These are phyloP conservation scores for Cryptococcus floricola DNA, from an alignment of 1,284 basidiomycete species.

Conservation along the genomic window DNA sequence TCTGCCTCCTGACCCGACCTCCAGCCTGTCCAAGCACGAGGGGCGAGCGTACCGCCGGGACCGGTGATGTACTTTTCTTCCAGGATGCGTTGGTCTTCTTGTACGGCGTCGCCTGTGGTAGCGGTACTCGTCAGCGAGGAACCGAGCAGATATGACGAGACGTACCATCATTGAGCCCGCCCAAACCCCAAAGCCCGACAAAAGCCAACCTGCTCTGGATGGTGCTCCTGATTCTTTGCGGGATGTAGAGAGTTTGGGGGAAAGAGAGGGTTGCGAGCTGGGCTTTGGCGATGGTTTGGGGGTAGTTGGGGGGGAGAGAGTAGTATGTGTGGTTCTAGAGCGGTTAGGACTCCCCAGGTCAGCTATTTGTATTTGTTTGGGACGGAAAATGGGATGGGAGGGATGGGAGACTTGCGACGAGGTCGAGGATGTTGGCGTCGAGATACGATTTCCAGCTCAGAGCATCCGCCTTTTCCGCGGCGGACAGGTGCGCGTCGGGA, in stretches of 20 bases:
- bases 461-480: slow-evolving; percentile 27
- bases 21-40: slow-evolving; percentile 37
- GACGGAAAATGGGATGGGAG: no score
- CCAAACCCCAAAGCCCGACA: slow-evolving; percentile 44
- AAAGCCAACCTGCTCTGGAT: slow-evolving; percentile 31
- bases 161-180: slow-evolving; percentile 30
- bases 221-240: slow-evolving; percentile 36
- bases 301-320: slow-evolving; percentile 42
- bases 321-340: slow-evolving; percentile 44
- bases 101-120: slow-evolving; percentile 23
- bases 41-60: slow-evolving; percentile 37
- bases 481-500: slow-evolving; percentile 24
- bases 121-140: no score
- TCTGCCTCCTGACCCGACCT: slow-evolving; percentile 30
- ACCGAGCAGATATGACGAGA: not conserved
- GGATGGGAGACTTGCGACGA: slow-evolving; percentile 30
- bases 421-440: slow-evolving; percentile 38
- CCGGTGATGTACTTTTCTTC: slow-evolving; percentile 33
- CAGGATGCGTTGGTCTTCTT: slow-evolving; percentile 30
- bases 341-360: no score
- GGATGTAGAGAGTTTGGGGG: slow-evolving; percentile 40
- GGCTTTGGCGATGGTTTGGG: slow-evolving; percentile 24
- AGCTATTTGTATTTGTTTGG: not conserved
- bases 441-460: slow-evolving; percentile 41
- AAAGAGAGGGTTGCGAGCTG: slow-evolving; percentile 30